Percentiles rank a stretch among this genome's conserved stretches.
phyloP scores from a whole-genome alignment of 73 alveolate species.

The Breviolum minutum region DNA sequence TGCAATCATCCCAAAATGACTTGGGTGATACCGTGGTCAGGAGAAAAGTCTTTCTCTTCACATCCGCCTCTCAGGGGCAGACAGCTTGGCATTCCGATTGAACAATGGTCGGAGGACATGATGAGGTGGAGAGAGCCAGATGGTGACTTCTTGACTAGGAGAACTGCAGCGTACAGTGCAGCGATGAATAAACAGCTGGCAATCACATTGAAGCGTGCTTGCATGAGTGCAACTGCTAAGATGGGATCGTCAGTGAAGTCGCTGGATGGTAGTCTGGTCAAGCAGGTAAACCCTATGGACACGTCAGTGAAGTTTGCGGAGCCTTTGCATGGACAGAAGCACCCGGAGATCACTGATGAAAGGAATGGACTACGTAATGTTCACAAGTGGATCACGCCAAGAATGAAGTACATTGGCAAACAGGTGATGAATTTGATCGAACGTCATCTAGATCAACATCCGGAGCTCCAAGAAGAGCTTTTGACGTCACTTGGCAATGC shows the following conservation, averaged over 20 bases:
- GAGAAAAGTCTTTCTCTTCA: background rate
- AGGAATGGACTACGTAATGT: background rate
- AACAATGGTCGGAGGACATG: background rate
- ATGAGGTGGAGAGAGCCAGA: background rate
- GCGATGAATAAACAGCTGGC: background rate
- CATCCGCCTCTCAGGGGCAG: constrained; percentile 20
- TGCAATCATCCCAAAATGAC: background rate
- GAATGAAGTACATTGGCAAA: background rate
- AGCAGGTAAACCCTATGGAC: background rate
- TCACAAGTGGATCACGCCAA: background rate
- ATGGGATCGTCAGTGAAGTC: background rate
- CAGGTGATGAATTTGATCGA: background rate
- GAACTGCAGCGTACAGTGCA: background rate
- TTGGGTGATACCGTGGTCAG: constrained; percentile 60
- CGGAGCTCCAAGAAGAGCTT: background rate
- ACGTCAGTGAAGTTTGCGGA: background rate
- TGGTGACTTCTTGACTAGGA: background rate
- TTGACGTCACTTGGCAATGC: background rate
- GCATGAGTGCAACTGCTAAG: background rate
- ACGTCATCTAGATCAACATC: background rate
- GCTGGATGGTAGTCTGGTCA: no score
- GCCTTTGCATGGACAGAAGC: background rate
- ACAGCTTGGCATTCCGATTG: background rate
- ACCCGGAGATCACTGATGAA: background rate
- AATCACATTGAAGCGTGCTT: background rate